Conservation (phyloP, 2,329 filamentous ascomycete species). For the Pezicula carpinea region DNA sequence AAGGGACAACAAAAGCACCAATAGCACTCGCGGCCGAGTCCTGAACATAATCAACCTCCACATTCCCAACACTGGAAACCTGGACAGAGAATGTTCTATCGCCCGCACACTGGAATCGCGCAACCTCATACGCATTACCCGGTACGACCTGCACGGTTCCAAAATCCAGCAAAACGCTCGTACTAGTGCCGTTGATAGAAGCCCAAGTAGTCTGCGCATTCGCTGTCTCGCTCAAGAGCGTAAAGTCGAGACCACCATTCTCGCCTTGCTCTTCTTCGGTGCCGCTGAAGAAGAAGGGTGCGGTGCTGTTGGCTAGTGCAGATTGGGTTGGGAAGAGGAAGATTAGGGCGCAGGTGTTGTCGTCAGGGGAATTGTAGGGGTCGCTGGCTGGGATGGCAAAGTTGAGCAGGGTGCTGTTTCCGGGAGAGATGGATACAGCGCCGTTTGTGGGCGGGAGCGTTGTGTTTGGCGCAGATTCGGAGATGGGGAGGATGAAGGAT, state of each 20-base stretch:
- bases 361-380: slow-evolving; percentile 10
- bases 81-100: slow-evolving; percentile 14
- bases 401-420: slow-evolving; percentile 25
- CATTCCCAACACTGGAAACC: slow-evolving; percentile 16
- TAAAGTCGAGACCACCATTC: slow-evolving; percentile 24
- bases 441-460: slow-evolving; percentile 18
- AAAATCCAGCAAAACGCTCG: slow-evolving; percentile 16
- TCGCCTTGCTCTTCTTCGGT: slow-evolving; percentile 20
- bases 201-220: slow-evolving; percentile 11
- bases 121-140: slow-evolving; percentile 25
- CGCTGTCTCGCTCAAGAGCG: slow-evolving; percentile 15
- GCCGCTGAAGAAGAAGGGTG: slow-evolving; percentile 21
- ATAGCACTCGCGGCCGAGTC: slow-evolving; percentile 16
- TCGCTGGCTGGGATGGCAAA: slow-evolving; percentile 21
- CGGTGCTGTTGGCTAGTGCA: slow-evolving; percentile 14
- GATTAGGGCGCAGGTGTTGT: slow-evolving; percentile 22
- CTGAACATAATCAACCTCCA: slow-evolving; percentile 25
- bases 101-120: slow-evolving; percentile 18
- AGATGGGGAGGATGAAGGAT: slow-evolving; percentile 25
- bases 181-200: slow-evolving; percentile 14
- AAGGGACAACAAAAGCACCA: slow-evolving; percentile 26
- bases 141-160: slow-evolving; percentile 25
- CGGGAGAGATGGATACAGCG: slow-evolving; percentile 14
- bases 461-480: slow-evolving; percentile 11
- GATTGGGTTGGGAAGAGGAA: slow-evolving; percentile 26